phyloP scores from a whole-genome alignment of 345 rosid species.

The Eucalyptus cloeziana region DNA sequence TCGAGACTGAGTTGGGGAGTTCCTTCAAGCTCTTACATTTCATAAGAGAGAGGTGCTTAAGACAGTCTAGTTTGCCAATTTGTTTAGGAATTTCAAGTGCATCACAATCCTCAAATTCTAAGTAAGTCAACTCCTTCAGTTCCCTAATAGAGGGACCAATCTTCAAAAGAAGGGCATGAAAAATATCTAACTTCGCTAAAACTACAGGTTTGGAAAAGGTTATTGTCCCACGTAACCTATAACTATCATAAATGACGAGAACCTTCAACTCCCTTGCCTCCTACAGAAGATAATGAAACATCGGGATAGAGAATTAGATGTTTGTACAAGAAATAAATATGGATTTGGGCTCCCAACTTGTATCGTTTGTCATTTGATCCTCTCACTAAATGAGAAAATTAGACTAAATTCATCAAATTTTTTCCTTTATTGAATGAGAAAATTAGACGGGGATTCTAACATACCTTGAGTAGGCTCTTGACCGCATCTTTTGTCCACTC shows the following conservation, averaged over 20 bases:
- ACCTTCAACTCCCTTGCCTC: background rate
- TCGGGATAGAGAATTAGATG: background rate
- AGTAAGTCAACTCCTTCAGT: background rate
- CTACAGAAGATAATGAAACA: background rate
- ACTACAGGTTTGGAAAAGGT: background rate
- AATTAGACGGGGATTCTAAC: background rate
- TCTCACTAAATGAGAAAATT: background rate
- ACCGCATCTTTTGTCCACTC: background rate
- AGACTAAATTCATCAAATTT: background rate
- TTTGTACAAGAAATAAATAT: background rate
- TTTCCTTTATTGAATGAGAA: background rate
- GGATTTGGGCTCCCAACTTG: background rate
- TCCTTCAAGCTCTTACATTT: fast-evolving
- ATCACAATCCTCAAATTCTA: fast-evolving
- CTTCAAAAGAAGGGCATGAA: fast-evolving
- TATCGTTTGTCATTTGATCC: background rate
- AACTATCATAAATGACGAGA: fast-evolving
- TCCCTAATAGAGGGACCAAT: background rate
- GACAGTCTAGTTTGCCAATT: background rate
- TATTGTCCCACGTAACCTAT: fast-evolving
- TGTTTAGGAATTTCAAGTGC: background rate
- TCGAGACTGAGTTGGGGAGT: background rate
- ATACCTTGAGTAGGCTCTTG: background rate
- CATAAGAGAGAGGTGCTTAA: background rate
- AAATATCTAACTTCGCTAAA: background rate